Evolutionary conservation across 352 stramenopile genomes (phyloP), one percentile per base, ranked within the genome.

Genomic region (Globisporangium canariense): DNA sequence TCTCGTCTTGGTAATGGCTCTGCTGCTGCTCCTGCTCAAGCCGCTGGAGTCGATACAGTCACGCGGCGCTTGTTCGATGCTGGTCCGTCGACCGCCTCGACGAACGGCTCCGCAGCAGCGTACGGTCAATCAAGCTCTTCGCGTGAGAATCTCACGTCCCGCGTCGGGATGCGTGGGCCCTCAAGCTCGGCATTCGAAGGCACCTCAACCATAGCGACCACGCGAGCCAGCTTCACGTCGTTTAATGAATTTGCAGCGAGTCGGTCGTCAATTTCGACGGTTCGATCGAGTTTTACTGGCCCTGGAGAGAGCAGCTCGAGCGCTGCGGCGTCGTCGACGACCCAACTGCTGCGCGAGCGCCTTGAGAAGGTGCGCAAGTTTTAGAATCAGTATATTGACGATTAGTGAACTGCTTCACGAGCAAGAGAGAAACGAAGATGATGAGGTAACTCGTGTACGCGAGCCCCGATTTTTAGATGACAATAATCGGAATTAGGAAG

Each of bases 1-100:
- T 62, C 58, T 46, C 51, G 64, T 7, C 18, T 40, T 16, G 43
- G 57, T 20, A 66, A 54, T 20, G 51, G 60, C 34, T 28, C 54
- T 36, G 25, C 25, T 28, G 34, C 54, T 22, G 20, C 11, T 8
- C 20, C 64, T 20, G 49, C 30, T 6, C 38, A 54, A 38, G 9
- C 25, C 4, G 16, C 61, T 4, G 52, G 46, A 13, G 50, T 38
- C 50, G 76, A 79, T 50, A 76, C 62, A 8, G 74, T 90, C 34
- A 84, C 71, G 7, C 78, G 79, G 20, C 65, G 78, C 22, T 67
- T 89, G n/a, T 89, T 92, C 62, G 70, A 77, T 67, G 70, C 73
- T 8, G 73, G 60, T 5, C 52, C 66, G 22, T 61, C 61, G 11
- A 38, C 22, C 20, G n/a, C 55, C 11, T 7, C 20, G 18, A 55